Conservation (phyloP, 352 stramenopile species). For the Globisporangium barbulae region DNA sequence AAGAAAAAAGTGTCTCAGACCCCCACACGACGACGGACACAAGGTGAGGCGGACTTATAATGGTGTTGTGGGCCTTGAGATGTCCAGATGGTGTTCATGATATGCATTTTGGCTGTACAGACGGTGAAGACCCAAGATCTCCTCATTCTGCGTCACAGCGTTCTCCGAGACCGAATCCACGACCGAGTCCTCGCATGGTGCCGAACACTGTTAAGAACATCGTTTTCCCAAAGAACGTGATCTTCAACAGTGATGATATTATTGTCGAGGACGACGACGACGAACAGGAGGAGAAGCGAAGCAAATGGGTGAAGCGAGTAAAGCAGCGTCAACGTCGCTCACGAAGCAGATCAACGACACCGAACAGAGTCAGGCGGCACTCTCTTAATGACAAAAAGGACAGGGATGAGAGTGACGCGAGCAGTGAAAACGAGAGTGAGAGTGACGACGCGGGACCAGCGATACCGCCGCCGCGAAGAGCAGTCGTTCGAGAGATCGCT, state of each 20-base stretch:
- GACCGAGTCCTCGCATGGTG: background rate
- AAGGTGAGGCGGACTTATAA: background rate
- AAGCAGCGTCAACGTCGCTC: background rate
- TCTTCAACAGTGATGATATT: conserved; percentile 17
- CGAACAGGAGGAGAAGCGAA: background rate
- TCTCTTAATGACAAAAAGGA: background rate
- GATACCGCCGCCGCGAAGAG: background rate
- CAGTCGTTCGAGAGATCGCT: background rate
- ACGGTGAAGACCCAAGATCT: background rate
- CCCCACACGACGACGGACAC: background rate
- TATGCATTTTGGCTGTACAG: background rate
- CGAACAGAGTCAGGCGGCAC: background rate
- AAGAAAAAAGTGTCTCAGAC: background rate
- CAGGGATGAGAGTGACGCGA: background rate
- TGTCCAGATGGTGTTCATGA: background rate
- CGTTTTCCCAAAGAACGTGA: conserved; percentile 13
- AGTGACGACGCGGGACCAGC: background rate
- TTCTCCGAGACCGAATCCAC: background rate
- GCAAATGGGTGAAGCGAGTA: background rate
- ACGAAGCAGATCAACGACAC: background rate
- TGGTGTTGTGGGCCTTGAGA: background rate
- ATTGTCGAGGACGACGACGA: conserved; percentile 18
- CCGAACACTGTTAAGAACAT: background rate
- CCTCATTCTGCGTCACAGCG: background rate
- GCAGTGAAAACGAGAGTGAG: background rate